Base-by-base conservation (phyloP, 768 basidiomycete genomes). In the Suillus lakei region DNA sequence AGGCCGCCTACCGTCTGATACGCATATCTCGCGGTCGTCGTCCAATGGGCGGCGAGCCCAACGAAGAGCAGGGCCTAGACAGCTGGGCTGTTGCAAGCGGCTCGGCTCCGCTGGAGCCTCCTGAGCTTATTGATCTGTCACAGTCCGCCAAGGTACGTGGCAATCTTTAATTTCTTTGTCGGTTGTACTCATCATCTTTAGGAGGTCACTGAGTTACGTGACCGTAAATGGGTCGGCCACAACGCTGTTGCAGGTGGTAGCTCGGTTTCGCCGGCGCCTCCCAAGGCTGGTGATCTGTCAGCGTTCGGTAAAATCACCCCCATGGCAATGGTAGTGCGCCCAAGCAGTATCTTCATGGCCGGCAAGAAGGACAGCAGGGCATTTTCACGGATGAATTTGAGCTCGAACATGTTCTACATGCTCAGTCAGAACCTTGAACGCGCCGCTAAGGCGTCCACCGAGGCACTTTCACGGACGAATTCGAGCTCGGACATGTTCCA, bases 111-210 rank as follows among this genome's bases (percentile, higher is more conserved):
- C 86, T 88, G 28, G 85, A 87, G 32, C 87, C 87, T 46, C 78
- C 91, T 63, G 91, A 95, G 79, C 93, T 89, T 59, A 94, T 93
- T 26, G 93, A 96, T 76, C 82, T 96, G 61, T 90, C 91, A 50
- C 85, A 91, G 66, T 96, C 97, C 69, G 94, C 95, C 70, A 94
- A 96, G n/a, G n/a, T n/a, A n/a, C n/a, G n/a, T n/a, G n/a, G n/a
- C n/a, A n/a, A n/a, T n/a, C n/a, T n/a, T n/a, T n/a, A n/a, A n/a
- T n/a, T n/a, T n/a, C n/a, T n/a, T n/a, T n/a, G n/a, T n/a, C n/a
- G n/a, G n/a, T n/a, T n/a, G n/a, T n/a, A n/a, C n/a, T n/a, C n/a
- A n/a, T n/a, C n/a, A n/a, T n/a, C n/a, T n/a, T n/a, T n/a, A 98
- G 96, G 96, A 98, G 79, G 83, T 98, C 61, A 86, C 96, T 63